Evolutionary conservation across 73 alveolate genomes (phyloP).

Genomic region (Paramecium octaurelia): DNA sequence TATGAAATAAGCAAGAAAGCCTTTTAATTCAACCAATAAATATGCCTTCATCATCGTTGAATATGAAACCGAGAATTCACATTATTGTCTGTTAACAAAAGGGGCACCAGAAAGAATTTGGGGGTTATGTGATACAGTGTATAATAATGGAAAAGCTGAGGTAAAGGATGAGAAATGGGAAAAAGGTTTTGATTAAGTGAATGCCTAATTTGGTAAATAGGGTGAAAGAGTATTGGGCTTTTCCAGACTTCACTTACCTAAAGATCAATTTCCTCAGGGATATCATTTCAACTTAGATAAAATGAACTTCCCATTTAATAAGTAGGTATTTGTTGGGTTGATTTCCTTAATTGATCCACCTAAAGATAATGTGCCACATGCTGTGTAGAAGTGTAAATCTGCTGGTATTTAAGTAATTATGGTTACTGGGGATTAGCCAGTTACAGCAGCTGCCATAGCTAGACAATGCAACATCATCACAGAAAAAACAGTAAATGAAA

Average conservation of each 20-base stretch:
- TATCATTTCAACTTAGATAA: constrained; percentile 66
- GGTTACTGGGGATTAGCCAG: constrained; percentile 97
- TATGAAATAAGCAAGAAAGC: constrained; percentile 58
- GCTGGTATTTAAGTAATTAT: constrained; percentile 98
- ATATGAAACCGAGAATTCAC: constrained; percentile 26
- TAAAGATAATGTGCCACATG: constrained; percentile 80
- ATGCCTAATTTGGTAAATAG: constrained; percentile 71
- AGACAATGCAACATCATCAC: constrained; percentile 72
- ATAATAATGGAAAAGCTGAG: neutral
- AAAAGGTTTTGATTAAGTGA: constrained; percentile 63
- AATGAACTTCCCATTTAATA: constrained; percentile 73
- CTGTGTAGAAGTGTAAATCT: constrained; percentile 82
- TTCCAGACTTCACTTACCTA: constrained; percentile 67
- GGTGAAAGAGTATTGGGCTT: constrained; percentile 92
- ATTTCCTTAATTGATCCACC: constrained; percentile 97
- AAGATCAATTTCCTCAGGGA: constrained; percentile 53
- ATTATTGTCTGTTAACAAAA: constrained; percentile 77
- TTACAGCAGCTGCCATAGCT: constrained; percentile 98
- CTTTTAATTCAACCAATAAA: constrained; percentile 57
- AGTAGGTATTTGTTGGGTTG: constrained; percentile 84
- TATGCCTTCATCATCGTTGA: constrained; percentile 49
- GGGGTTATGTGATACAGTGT: constrained; percentile 34
- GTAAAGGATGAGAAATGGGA: constrained; percentile 58
- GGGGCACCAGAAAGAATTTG: constrained; percentile 96
- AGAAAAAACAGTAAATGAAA: constrained; percentile 72